Evolutionary conservation across 2,329 filamentous ascomycete species (phyloP).

Genomic region (Curvularia verruculosa): DNA sequence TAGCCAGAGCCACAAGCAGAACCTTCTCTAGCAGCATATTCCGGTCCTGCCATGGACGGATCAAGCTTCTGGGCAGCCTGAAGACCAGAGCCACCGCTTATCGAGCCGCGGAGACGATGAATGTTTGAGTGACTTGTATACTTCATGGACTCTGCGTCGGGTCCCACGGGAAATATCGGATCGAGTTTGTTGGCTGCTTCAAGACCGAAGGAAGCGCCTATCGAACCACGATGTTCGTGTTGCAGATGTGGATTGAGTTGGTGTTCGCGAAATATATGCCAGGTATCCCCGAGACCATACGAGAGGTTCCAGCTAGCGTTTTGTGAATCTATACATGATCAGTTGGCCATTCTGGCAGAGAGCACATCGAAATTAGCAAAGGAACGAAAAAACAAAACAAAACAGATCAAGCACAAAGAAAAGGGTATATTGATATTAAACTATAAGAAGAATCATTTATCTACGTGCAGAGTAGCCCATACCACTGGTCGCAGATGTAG

Average conservation of each 20-base stretch:
- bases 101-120: conserved; percentile 17
- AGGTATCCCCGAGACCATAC: conserved; percentile 6
- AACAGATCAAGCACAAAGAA: background rate
- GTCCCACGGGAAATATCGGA: conserved; percentile 12
- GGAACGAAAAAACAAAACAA: no score
- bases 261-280: conserved; percentile 3
- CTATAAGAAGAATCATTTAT: conserved; percentile 15
- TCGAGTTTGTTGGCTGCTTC: conserved; percentile 25
- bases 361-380: conserved; percentile 8
- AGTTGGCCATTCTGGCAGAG: background rate
- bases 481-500: conserved; percentile 21
- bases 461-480: conserved; percentile 22
- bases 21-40: background rate
- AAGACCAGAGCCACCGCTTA: conserved; percentile 14
- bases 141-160: conserved; percentile 15
- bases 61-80: conserved; percentile 21
- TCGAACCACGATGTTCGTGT: conserved; percentile 26
- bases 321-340: conserved; percentile 1
- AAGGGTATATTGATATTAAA: conserved; percentile 26
- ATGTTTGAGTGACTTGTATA: conserved; percentile 11
- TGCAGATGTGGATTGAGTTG: conserved; percentile 1
- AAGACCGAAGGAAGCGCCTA: conserved; percentile 10
- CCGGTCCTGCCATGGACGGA: conserved; percentile 3
- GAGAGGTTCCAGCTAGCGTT: conserved; percentile 6
- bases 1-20: conserved; percentile 10